Evolutionary conservation across 371 early-diverging fungal genomes (phyloP).

Genomic region (Chytridium lagenaria): DNA sequence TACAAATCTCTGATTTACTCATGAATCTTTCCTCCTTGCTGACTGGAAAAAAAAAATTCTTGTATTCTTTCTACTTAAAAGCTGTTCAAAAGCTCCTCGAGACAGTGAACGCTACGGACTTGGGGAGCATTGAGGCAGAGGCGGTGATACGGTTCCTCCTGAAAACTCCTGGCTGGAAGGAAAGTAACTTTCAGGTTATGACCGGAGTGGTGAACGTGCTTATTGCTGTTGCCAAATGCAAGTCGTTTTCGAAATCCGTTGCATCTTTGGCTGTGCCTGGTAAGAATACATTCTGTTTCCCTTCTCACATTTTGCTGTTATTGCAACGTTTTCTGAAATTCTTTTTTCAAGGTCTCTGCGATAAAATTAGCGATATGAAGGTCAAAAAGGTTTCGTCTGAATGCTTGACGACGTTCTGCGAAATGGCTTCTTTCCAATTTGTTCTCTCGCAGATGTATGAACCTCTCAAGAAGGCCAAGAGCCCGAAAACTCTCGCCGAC

Average conservation of each 20-base stretch:
- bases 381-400: slow-evolving; percentile 83
- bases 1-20: too few relatives aligned
- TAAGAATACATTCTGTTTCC: slow-evolving; percentile 34
- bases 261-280: slow-evolving; percentile 61
- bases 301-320: too few relatives aligned
- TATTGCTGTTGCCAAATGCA: slow-evolving; percentile 66
- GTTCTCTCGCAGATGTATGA: slow-evolving; percentile 80
- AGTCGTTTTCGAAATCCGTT: slow-evolving; percentile 74
- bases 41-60: neutral
- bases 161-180: slow-evolving; percentile 93
- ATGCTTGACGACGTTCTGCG: slow-evolving; percentile 73
- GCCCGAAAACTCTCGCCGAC: slow-evolving; percentile 90
- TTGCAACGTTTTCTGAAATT: neutral
- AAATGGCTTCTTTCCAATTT: slow-evolving; percentile 76
- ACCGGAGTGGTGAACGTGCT: slow-evolving; percentile 68
- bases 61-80: slow-evolving; percentile 29
- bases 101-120: slow-evolving; percentile 54
- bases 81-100: slow-evolving; percentile 79
- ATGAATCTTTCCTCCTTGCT: too few relatives aligned
- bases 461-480: slow-evolving; percentile 78
- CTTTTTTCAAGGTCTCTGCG: slow-evolving; percentile 64
- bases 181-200: slow-evolving; percentile 91
- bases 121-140: slow-evolving; percentile 75
- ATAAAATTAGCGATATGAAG: slow-evolving; percentile 94
- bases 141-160: slow-evolving; percentile 77